Conservation (phyloP, 169 alveolate genomes). For the Plasmodium ovale region DNA sequence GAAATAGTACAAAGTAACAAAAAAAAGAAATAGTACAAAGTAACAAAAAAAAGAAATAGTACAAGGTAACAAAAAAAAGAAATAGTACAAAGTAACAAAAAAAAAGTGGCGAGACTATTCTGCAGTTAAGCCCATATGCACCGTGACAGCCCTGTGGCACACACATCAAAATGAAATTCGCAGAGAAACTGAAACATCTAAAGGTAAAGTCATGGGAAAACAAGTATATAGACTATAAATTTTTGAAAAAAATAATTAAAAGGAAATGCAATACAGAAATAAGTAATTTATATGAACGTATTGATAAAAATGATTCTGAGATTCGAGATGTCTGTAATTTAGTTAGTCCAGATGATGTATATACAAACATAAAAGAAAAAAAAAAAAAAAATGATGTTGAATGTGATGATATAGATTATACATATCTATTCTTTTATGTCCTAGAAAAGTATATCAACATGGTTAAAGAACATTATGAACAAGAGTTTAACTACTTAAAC, state of each 20-base stretch:
- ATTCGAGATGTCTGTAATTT: constrained; percentile 46
- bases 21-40: too few species aligned
- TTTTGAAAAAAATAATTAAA: constrained; percentile 35
- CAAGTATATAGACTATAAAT: constrained; percentile 71
- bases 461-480: constrained; percentile 78
- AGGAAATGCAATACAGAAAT: constrained; percentile 41
- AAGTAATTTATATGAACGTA: constrained; percentile 19
- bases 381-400: constrained; percentile 24
- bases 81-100: too few species aligned
- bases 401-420: constrained; percentile 64
- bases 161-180: constrained; percentile 81
- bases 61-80: too few species aligned
- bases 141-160: too few species aligned
- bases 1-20: too few species aligned
- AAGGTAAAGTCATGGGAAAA: constrained; percentile 79
- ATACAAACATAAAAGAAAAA: constrained; percentile 20
- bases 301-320: constrained; percentile 35
- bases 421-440: constrained; percentile 76
- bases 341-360: constrained; percentile 19
- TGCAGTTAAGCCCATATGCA: too few species aligned
- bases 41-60: too few species aligned
- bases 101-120: too few species aligned
- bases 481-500: constrained; percentile 79
- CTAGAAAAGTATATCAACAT: constrained; percentile 80
- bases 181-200: constrained; percentile 71